phyloP scores from a whole-genome alignment of 1,284 basidiomycete genomes.

The Rhodotorula sp. region DNA sequence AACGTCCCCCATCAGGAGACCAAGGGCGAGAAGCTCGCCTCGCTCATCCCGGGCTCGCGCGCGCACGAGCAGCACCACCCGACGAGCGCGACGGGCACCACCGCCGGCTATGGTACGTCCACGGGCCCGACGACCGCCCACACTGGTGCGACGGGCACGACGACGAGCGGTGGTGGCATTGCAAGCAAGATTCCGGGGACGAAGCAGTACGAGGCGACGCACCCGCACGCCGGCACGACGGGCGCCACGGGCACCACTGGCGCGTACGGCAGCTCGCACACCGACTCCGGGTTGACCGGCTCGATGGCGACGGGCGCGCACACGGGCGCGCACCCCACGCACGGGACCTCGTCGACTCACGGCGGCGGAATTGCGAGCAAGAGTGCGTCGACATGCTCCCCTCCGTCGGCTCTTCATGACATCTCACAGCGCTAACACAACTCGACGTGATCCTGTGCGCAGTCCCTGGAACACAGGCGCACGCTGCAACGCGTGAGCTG shows the following conservation, averaged over 20 bases:
- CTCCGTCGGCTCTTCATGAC: neutral
- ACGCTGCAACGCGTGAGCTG: constrained; percentile 16
- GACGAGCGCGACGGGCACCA: neutral
- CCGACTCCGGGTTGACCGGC: no score
- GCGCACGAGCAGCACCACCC: constrained; percentile 1
- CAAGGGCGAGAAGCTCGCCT: neutral
- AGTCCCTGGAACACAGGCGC: constrained; percentile 21
- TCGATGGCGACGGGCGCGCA: neutral
- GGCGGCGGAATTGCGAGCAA: neutral
- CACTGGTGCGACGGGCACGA: neutral
- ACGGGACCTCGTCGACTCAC: neutral
- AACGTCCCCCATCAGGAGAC: neutral
- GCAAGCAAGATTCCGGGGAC: constrained; percentile 4
- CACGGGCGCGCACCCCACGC: neutral
- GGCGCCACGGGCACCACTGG: neutral
- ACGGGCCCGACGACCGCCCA: neutral
- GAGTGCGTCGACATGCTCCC: neutral
- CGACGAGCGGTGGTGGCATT: neutral
- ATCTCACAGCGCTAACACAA: neutral
- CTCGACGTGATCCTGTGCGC: no score
- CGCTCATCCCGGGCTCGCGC: constrained; percentile 4
- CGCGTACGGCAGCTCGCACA: no score
- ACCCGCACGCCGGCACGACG: neutral
- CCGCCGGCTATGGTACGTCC: neutral
- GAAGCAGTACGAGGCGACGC: neutral